These are phyloP conservation scores for Sodiomyces alkalinus DNA, from an alignment of 2,329 filamentous ascomycete species.

Conservation along the genomic window DNA sequence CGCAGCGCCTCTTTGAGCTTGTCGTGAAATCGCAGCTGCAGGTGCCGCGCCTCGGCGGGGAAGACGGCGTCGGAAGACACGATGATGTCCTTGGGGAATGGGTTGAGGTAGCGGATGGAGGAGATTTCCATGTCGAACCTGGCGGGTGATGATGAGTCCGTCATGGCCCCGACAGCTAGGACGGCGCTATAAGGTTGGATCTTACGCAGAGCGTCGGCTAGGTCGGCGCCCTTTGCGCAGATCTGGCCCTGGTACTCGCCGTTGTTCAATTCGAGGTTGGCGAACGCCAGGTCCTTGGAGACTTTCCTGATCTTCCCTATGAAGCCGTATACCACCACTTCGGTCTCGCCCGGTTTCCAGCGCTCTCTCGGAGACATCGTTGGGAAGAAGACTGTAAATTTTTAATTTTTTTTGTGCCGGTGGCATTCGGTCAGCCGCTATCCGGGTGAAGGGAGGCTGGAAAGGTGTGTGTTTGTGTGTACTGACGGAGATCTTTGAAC, in stretches of 20 bases:
- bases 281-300: constrained; percentile 56
- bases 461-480: no score
- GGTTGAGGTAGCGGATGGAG: constrained; percentile 52
- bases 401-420: no score
- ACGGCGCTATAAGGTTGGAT: constrained; percentile 39
- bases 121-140: constrained; percentile 44
- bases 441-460: background rate
- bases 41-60: constrained; percentile 57
- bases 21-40: constrained; percentile 67
- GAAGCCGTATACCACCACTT: constrained; percentile 53
- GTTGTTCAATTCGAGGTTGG: constrained; percentile 24
- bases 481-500: constrained; percentile 7
- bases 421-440: background rate
- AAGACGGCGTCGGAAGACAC: constrained; percentile 63
- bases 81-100: constrained; percentile 61
- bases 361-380: constrained; percentile 11
- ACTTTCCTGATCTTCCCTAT: constrained; percentile 53
- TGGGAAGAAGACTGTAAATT: constrained; percentile 16
- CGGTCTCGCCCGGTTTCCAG: constrained; percentile 15
- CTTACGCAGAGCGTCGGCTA: constrained; percentile 24
- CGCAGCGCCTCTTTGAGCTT: constrained; percentile 51
- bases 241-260: constrained; percentile 28
- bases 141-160: background rate
- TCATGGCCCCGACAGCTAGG: constrained; percentile 22
- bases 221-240: constrained; percentile 23